A percentile compares a stretch with the other conserved stretches of the same genome.
These are phyloP conservation scores for Paraphaeosphaeria minitans DNA, from an alignment of 2,329 filamentous ascomycete species.

Conservation along the genomic window DNA sequence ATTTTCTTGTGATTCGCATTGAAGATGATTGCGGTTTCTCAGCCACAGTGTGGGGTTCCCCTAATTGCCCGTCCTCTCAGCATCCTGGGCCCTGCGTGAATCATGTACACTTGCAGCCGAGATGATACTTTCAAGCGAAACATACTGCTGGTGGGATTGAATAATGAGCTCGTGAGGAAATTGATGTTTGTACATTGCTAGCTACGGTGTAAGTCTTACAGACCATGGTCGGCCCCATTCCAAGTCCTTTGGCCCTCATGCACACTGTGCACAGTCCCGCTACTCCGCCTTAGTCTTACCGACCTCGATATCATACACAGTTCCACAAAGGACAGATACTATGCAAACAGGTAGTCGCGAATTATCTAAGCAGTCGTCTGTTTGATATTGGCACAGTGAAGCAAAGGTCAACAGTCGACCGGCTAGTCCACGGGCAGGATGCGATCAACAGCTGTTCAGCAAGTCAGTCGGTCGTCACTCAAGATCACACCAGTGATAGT, in stretches of 20 bases:
- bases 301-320: background rate
- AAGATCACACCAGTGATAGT: background rate
- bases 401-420: background rate
- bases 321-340: background rate
- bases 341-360: background rate
- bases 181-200: background rate
- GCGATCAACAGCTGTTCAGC: slow-evolving; percentile 36
- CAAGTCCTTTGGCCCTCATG: background rate
- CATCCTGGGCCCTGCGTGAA: background rate
- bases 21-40: background rate
- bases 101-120: background rate
- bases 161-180: no score
- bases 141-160: no score
- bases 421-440: slow-evolving; percentile 35
- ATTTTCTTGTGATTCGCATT: no score
- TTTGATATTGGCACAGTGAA: background rate
- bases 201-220: no score
- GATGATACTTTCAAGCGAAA: background rate
- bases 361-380: background rate
- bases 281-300: background rate
- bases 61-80: background rate
- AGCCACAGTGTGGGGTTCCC: background rate
- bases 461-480: background rate
- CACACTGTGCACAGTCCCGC: background rate
- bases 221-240: no score